These are phyloP conservation scores for Brasenia schreberi DNA, from an alignment of 164 flowering plant species.

Conservation along the genomic window DNA sequence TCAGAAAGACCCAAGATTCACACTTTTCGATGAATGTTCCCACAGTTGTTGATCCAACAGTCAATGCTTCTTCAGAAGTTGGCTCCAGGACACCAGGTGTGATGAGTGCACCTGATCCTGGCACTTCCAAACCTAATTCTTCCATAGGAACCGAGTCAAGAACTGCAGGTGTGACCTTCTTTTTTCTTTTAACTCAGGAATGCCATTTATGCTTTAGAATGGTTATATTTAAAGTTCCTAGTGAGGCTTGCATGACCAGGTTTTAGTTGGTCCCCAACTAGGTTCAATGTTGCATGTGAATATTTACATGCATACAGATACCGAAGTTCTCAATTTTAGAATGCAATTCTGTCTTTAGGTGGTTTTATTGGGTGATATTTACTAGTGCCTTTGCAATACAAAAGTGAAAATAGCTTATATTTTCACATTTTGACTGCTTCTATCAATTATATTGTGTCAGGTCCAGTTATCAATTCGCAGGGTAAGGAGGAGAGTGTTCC, in stretches of 20 bases:
- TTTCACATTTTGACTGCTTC: neutral
- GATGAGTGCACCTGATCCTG: slow-evolving; percentile 4
- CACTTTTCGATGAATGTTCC: neutral
- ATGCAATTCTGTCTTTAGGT: too few relatives aligned
- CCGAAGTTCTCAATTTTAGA: too few relatives aligned
- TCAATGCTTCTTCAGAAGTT: slow-evolving; percentile 13
- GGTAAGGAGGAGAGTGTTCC: slow-evolving; percentile 13
- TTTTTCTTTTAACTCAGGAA: too few relatives aligned
- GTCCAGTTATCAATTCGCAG: slow-evolving; percentile 12
- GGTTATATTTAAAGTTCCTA: too few relatives aligned
- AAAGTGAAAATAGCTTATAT: too few relatives aligned
- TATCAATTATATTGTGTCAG: slow-evolving; percentile 1
- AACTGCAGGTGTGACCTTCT: slow-evolving; percentile 29
- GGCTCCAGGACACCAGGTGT: slow-evolving; percentile 3
- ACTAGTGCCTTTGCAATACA: too few relatives aligned
- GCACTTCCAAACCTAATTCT: slow-evolving; percentile 8
- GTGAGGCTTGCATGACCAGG: too few relatives aligned
- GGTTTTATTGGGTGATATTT: too few relatives aligned
- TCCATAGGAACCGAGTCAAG: slow-evolving; percentile 5
- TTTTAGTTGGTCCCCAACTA: too few relatives aligned
- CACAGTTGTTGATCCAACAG: slow-evolving; percentile 7
- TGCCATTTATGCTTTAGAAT: too few relatives aligned
- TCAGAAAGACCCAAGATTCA: neutral
- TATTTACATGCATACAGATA: too few relatives aligned
- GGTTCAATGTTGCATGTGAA: too few relatives aligned